Evolutionary conservation across 1,284 basidiomycete species (phyloP).

Genomic region (Athelia psychrophila): DNA sequence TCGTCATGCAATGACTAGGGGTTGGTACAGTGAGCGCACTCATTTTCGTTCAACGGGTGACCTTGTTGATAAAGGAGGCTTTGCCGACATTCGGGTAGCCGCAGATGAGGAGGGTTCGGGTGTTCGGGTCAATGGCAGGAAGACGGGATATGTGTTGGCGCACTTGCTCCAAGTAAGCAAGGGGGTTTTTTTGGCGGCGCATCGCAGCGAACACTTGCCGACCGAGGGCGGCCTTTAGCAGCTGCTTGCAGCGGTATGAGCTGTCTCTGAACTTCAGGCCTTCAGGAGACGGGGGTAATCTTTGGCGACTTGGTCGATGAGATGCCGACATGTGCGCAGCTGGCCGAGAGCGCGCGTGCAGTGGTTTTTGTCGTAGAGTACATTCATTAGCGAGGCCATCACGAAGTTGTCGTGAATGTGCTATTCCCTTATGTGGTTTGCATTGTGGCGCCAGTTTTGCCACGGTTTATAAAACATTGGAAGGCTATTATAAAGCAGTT

Average conservation of each 20-base stretch:
- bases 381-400: conserved; percentile 90
- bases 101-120: conserved; percentile 93
- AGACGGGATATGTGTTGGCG: conserved; percentile 96
- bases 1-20: no score
- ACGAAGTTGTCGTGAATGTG: no score
- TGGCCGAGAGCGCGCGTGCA: conserved; percentile 97
- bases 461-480: no score
- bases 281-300: conserved; percentile 92
- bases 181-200: conserved; percentile 93
- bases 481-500: no score
- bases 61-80: conserved; percentile 97
- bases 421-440: no score
- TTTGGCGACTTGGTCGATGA: conserved; percentile 94
- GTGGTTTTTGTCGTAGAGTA: conserved; percentile 98
- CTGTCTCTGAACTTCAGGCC: conserved; percentile 98
- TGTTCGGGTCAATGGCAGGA: conserved; percentile 93
- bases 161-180: conserved; percentile 96
- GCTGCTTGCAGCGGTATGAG: conserved; percentile 94
- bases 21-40: no score
- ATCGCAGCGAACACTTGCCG: conserved; percentile 75
- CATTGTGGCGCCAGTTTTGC: no score
- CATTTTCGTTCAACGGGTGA: conserved; percentile 45
- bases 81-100: conserved; percentile 98
- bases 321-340: conserved; percentile 88
- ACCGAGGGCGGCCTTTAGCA: conserved; percentile 92